Conservation (phyloP, 768 basidiomycete genomes). For the Harrya chromipes region DNA sequence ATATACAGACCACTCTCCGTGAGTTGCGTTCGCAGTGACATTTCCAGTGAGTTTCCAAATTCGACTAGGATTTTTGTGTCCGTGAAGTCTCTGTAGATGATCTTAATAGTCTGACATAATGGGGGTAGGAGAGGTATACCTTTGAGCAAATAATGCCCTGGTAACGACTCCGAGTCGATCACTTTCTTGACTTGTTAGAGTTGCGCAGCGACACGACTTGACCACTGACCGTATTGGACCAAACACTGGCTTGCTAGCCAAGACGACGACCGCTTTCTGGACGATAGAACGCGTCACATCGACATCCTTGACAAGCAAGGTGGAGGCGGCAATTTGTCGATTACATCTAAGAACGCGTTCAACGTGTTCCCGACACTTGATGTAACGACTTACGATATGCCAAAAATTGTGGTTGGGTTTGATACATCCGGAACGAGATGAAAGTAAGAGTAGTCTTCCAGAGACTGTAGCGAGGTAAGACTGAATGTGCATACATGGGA, state of each 20-base stretch:
- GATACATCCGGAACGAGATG: constrained; percentile 76
- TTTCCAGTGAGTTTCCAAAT: constrained; percentile 76
- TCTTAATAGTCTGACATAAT: neutral
- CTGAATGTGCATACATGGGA: constrained; percentile 4
- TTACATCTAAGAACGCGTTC: constrained; percentile 63
- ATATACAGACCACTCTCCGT: constrained; percentile 94
- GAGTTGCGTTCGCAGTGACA: constrained; percentile 71
- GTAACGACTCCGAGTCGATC: constrained; percentile 96
- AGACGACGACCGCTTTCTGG: constrained; percentile 95
- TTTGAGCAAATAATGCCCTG: constrained; percentile 83
- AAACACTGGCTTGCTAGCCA: constrained; percentile 88
- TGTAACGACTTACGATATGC: constrained; percentile 68
- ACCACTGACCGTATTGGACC: constrained; percentile 79
- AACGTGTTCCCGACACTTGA: neutral
- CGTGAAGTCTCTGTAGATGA: constrained; percentile 66
- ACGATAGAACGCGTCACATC: constrained; percentile 96
- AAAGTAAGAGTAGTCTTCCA: constrained; percentile 96
- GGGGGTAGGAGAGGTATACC: constrained; percentile 34
- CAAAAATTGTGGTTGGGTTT: constrained; percentile 82
- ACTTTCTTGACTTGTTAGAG: constrained; percentile 36
- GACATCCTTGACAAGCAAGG: constrained; percentile 69
- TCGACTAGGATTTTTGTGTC: constrained; percentile 88
- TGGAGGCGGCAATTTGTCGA: constrained; percentile 83
- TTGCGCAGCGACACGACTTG: neutral
- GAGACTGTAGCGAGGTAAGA: constrained; percentile 12